Base-by-base conservation (phyloP, 2,329 filamentous ascomycete species). In the Calonectria hawksworthii region DNA sequence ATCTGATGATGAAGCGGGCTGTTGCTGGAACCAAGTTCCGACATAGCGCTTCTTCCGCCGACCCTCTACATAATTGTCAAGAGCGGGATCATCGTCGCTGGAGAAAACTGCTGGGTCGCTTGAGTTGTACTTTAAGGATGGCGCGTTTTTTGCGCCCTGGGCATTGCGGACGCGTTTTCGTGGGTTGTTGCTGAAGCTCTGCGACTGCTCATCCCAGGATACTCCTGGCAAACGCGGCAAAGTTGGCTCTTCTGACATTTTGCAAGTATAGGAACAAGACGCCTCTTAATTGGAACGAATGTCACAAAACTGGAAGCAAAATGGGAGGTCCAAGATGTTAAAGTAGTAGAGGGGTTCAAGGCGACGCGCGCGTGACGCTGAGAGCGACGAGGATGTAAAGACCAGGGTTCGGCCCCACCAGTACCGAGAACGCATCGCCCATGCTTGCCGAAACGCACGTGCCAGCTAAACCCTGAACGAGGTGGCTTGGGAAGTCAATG, bases 51-150 rank as follows among this genome's bases (percentile, higher is more conserved):
- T 95, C 74, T 90, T 89, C 76, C 89, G 87, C 32, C 88, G 86
- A 1, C 88, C 88, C 63, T 89, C 86, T 30, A 88, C 85, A 80
- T 94, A 94, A 79, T 93, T 93, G 74, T 94, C 92, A 63, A 93
- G 83, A 1, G 90, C 90, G 3, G 92, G 92, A 72, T 94, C 93
- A 79, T 94, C 93, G 74, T 95, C 93, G 82, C 92, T 93, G 5
- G 93, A 94, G 83, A 95, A 95, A 32, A 94, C 83, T 64, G 92
- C 89, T 4, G 93, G 93, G 80, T 95, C 93, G 81, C 93, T 94
- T 26, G 93, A 94, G 81, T 92, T 92, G 81, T 90, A 85, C 47
- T 86, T 80, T 2, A 80, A 74, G 6, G 83, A 76, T 47, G 82
- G 78, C 70, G 82, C 80, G 73, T 82, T 79, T 30, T 80, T 80